These are phyloP conservation scores for Apodospora peruviana DNA, from an alignment of 495 filamentous ascomycete species.

Conservation along the genomic window DNA sequence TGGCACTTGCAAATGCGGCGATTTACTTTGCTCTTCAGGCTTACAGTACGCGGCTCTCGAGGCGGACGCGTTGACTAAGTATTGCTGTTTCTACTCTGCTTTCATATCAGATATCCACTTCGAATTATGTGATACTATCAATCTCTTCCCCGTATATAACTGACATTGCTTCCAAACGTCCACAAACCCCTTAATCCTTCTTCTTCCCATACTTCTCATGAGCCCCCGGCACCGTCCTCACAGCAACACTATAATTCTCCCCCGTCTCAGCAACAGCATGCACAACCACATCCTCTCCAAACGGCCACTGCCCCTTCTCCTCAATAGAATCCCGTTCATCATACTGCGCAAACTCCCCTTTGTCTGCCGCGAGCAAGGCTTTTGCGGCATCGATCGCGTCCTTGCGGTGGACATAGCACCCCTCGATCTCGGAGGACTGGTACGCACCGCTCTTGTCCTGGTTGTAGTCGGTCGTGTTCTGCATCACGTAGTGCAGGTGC, in stretches of 20 bases:
- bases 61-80: too few relatives aligned
- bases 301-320: constrained; percentile 29
- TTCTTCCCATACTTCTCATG: constrained; percentile 10
- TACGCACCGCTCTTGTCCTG: constrained; percentile 23
- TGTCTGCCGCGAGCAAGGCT: constrained; percentile 16
- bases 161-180: too few relatives aligned
- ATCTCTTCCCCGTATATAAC: too few relatives aligned
- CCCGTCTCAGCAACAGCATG: constrained; percentile 37
- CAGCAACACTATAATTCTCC: constrained; percentile 33
- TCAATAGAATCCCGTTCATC: constrained; percentile 25
- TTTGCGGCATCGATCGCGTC: constrained; percentile 28
- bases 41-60: too few relatives aligned
- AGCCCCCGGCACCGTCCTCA: constrained; percentile 22
- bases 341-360: constrained; percentile 32
- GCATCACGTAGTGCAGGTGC: constrained; percentile 37
- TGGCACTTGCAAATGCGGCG: too few relatives aligned
- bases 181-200: too few relatives aligned
- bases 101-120: too few relatives aligned
- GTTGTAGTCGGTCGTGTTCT: constrained; percentile 35
- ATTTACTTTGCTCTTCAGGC: too few relatives aligned
- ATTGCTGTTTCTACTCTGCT: too few relatives aligned
- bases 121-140: too few relatives aligned
- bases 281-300: constrained; percentile 38
- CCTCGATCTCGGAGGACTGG: constrained; percentile 34
- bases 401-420: constrained; percentile 24